A percentile compares a stretch with the other conserved stretches of the same genome.
phyloP scores from a whole-genome alignment of 140 eudicot genomes.

The Ambrosia hybrid region DNA sequence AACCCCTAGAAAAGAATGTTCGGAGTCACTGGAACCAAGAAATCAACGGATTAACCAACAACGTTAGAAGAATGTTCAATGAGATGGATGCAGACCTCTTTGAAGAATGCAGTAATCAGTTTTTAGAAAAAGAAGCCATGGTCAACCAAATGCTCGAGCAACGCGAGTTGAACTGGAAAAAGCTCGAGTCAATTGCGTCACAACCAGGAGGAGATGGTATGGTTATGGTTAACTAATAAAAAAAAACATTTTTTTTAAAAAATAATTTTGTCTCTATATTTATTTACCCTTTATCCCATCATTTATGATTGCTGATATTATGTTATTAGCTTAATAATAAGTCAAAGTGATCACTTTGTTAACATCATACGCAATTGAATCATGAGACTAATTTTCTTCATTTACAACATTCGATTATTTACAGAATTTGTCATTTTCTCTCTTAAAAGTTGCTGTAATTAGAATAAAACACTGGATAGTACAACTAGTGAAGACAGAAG shows the following conservation, averaged over 20 bases:
- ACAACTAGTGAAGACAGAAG: constrained; percentile 28
- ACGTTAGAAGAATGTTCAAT: constrained; percentile 74
- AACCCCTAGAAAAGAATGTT: constrained; percentile 66
- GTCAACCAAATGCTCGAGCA: constrained; percentile 47
- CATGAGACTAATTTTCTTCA: background rate
- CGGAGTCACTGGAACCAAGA: constrained; percentile 81
- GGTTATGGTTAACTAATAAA: constrained; percentile 35
- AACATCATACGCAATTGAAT: constrained; percentile 6
- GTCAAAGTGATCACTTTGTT: constrained; percentile 18
- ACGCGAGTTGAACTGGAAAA: constrained; percentile 63
- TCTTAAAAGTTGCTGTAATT: constrained; percentile 18
- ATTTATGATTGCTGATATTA: constrained; percentile 5
- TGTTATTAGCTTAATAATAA: constrained; percentile 30
- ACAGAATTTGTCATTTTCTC: constrained; percentile 17
- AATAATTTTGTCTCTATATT: background rate
- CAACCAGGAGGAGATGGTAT: constrained; percentile 34
- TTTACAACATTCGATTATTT: constrained; percentile 4
- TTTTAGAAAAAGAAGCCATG: constrained; percentile 46
- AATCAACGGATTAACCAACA: constrained; percentile 63
- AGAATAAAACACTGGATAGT: constrained; percentile 22
- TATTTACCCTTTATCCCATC: constrained; percentile 28
- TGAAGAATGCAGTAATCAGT: constrained; percentile 58
- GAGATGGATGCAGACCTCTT: constrained; percentile 80
- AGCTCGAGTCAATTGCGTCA: constrained; percentile 65
- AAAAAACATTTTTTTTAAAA: background rate